phyloP scores from a whole-genome alignment of 75 land plant genomes.

The Sequoia sempervirens region DNA sequence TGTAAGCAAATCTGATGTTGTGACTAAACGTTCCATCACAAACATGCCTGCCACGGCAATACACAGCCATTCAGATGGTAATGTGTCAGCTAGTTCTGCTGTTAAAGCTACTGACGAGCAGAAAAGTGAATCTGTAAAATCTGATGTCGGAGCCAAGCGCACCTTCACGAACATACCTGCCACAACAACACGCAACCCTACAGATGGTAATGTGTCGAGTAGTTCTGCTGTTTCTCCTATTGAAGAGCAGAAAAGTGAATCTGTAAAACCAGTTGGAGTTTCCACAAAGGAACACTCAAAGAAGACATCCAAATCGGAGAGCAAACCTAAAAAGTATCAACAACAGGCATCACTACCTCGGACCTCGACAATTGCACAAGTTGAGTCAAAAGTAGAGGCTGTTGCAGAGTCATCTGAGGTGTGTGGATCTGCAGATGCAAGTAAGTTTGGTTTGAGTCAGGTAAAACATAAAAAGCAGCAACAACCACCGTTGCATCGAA shows the following conservation, averaged over 20 bases:
- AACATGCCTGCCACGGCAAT: not conserved
- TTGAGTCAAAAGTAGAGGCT: slow-evolving; percentile 6
- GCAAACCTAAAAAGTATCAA: slow-evolving; percentile 6
- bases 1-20: not conserved
- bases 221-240: not conserved
- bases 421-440: not conserved
- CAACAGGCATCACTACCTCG: not conserved
- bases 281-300: not conserved
- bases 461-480: slow-evolving; percentile 5
- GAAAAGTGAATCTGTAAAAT: not conserved
- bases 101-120: not conserved
- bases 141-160: not conserved
- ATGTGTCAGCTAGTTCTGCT: not conserved
- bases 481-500: not conserved
- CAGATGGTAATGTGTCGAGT: not conserved
- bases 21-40: not conserved
- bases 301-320: not conserved
- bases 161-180: not conserved
- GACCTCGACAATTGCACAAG: not conserved
- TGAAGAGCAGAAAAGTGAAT: slow-evolving; percentile 4
- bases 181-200: not conserved
- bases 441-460: not conserved
- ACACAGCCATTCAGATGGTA: not conserved
- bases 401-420: slow-evolving; percentile 1
- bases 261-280: not conserved